Evolutionary conservation across 345 rosid species (phyloP).

Genomic region (Odontarrhena argentea): DNA sequence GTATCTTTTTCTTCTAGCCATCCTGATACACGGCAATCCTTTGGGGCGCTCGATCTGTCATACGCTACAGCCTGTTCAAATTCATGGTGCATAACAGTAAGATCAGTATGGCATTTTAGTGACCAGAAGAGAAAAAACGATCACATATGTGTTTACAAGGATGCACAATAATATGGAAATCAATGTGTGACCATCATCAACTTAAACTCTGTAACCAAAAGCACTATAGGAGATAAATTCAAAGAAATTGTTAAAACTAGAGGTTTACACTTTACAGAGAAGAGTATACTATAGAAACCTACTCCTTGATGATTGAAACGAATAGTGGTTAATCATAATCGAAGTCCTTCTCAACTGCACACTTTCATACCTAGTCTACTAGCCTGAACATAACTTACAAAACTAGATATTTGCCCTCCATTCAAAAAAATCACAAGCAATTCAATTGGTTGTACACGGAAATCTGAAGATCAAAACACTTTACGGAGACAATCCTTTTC

Average conservation of each 20-base stretch:
- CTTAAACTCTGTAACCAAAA: neutral
- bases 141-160: slow-evolving; percentile 11
- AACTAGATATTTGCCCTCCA: slow-evolving; percentile 18
- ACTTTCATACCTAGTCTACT: slow-evolving; percentile 15
- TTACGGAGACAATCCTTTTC: neutral
- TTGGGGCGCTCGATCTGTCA: slow-evolving; percentile 91
- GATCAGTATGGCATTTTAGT: neutral
- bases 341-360: neutral
- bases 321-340: neutral
- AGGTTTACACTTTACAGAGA: neutral
- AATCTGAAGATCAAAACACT: slow-evolving; percentile 7
- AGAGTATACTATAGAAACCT: neutral
- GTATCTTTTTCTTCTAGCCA: slow-evolving; percentile 61
- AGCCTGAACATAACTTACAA: slow-evolving; percentile 8
- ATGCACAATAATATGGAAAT: neutral
- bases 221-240: neutral
- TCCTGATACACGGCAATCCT: slow-evolving; percentile 84
- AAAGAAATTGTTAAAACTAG: slow-evolving; percentile 1
- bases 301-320: slow-evolving; percentile 11
- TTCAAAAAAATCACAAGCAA: neutral
- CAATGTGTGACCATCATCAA: slow-evolving; percentile 2
- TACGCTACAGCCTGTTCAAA: slow-evolving; percentile 76
- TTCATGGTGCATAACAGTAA: slow-evolving; percentile 19
- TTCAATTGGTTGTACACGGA: neutral
- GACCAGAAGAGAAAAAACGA: slow-evolving; percentile 1